Evolutionary conservation across 148 eudicot genomes (phyloP).

Genomic region (Arctostaphylos glauca): DNA sequence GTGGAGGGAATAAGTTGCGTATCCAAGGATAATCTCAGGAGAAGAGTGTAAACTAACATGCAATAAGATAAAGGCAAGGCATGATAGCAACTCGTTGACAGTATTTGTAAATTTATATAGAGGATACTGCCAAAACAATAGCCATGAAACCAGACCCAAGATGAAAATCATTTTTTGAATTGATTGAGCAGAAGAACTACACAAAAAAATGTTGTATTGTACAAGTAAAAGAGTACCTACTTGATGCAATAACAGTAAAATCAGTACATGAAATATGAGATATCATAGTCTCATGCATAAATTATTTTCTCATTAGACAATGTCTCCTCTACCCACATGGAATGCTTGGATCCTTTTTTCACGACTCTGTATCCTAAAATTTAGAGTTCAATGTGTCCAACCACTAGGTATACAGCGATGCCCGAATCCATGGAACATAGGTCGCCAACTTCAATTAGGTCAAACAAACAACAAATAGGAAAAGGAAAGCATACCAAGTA

Average conservation of each 20-base stretch:
- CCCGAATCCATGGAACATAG: neutral
- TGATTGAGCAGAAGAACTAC: neutral
- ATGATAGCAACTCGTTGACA: neutral
- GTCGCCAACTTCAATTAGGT: neutral
- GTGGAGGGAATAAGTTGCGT: neutral
- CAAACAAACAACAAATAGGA: neutral
- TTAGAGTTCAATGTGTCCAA: neutral
- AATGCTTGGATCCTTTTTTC: neutral
- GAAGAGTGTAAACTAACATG: neutral
- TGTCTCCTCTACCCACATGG: neutral
- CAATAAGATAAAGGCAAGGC: neutral
- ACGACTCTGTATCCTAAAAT: neutral
- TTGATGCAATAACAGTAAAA: neutral
- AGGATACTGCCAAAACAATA: neutral
- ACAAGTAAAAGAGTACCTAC: neutral
- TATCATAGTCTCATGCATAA: neutral
- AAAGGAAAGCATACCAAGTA: conserved; percentile 57
- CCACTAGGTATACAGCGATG: neutral
- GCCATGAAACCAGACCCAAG: neutral
- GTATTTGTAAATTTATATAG: neutral
- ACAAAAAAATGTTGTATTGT: neutral
- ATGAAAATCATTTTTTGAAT: neutral
- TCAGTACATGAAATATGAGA: neutral
- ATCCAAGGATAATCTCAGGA: neutral
- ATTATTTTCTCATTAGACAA: neutral